Conservation (phyloP, 495 filamentous ascomycete genomes). For the Aspergillus sclerotioniger region DNA sequence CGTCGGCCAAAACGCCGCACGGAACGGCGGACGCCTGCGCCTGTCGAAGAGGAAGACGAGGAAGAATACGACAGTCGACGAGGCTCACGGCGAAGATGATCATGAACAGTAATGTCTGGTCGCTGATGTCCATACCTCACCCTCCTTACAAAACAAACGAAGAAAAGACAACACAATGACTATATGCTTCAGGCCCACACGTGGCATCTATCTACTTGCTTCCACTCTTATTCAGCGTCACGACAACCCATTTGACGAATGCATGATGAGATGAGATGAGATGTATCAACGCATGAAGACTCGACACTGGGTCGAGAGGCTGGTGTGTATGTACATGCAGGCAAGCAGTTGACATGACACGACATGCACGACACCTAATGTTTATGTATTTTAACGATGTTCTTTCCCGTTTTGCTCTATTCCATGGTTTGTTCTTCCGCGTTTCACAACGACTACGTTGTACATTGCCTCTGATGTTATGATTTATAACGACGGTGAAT, state of each 20-base stretch:
- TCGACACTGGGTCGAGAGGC: not conserved
- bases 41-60: constrained; percentile 82
- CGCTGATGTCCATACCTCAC: not conserved
- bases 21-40: constrained; percentile 77
- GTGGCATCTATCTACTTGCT: not conserved
- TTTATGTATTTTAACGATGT: constrained; percentile 1
- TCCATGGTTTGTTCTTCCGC: not conserved
- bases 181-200: not conserved
- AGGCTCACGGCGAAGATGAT: constrained; percentile 32
- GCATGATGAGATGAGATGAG: not conserved
- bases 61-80: constrained; percentile 40
- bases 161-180: not conserved
- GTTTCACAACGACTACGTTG: not conserved
- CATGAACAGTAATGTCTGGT: not conserved
- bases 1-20: constrained; percentile 66
- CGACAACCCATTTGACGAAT: not conserved
- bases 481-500: not conserved
- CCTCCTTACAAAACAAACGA: not conserved
- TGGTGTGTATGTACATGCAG: not conserved
- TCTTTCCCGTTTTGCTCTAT: not conserved
- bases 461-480: not conserved
- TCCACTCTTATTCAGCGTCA: not conserved
- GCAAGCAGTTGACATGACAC: not conserved
- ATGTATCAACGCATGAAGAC: not conserved
- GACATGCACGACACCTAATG: constrained; percentile 1